Evolutionary conservation across 2,329 filamentous ascomycete species (phyloP).

Genomic region (Phialophora tarda): DNA sequence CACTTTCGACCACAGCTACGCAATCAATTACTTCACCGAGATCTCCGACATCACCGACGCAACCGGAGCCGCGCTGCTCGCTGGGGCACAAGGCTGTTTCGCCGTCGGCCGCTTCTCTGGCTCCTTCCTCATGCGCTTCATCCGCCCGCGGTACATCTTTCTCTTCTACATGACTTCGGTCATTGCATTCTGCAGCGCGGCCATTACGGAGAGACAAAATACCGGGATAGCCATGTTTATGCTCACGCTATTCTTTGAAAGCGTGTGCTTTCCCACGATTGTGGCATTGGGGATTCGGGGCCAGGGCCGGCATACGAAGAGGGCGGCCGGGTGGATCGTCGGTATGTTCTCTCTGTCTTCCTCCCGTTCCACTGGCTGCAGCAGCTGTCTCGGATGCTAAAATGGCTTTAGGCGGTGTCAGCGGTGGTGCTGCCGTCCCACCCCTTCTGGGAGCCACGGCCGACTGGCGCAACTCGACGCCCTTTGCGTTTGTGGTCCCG

Average conservation of each 20-base stretch:
- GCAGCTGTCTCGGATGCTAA: neutral
- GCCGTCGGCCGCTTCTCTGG: slow-evolving; percentile 74
- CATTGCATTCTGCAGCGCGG: slow-evolving; percentile 63
- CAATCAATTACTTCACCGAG: slow-evolving; percentile 70
- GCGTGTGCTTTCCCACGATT: slow-evolving; percentile 80
- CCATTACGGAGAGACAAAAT: slow-evolving; percentile 55
- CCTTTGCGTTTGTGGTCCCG: slow-evolving; percentile 70
- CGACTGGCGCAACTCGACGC: slow-evolving; percentile 66
- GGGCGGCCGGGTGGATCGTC: slow-evolving; percentile 74
- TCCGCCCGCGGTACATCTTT: slow-evolving; percentile 70
- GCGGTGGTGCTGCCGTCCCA: slow-evolving; percentile 58
- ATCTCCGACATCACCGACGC: slow-evolving; percentile 59
- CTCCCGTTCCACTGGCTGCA: neutral
- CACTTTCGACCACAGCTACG: neutral
- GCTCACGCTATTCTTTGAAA: slow-evolving; percentile 74
- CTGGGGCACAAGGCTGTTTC: slow-evolving; percentile 75
- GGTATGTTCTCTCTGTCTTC: slow-evolving; percentile 59
- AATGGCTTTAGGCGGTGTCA: slow-evolving; percentile 64
- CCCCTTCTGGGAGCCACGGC: slow-evolving; percentile 72
- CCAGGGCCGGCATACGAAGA: slow-evolving; percentile 75
- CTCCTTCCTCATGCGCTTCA: slow-evolving; percentile 67
- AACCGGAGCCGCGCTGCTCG: slow-evolving; percentile 69
- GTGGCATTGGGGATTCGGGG: slow-evolving; percentile 79
- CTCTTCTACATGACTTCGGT: slow-evolving; percentile 68
- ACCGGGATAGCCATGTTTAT: slow-evolving; percentile 49